Base-by-base conservation (phyloP, 176 grass and related monocot species). In the Hyparrhenia diplandra region DNA sequence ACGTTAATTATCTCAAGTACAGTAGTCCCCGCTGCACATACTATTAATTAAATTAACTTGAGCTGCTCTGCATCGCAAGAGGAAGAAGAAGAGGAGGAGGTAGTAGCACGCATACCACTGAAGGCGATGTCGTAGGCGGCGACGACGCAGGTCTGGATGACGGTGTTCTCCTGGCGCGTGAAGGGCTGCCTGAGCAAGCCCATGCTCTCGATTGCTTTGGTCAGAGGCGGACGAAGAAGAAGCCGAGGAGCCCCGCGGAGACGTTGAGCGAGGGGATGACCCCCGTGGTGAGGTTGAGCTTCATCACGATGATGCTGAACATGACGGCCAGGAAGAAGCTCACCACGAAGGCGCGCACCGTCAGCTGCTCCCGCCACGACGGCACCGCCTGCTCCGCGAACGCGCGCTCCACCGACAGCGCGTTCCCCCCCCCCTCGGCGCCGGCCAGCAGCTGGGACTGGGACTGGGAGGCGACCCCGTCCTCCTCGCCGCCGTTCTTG, bases 181-280 rank as follows among this genome's bases (percentile, higher is more conserved):
- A 97, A 97, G 21, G 91, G 90, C 82, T 67, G 72, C 57, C 18
- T 58, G 37, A 88, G 85, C 25, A 92, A 18, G 0, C 90, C 90
- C 3, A 82, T 25, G 40, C 73, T 54, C 76, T 94, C 89, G 74
- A 91, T 32, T 25, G 64, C 54, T 1, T 31, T 41, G 21, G 89
- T 94, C 91, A 97, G 64, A 90, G 16, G 71, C 84, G 81, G 47
- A 94, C 67, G 71, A 97, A 91, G 89, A 97, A 97, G 89, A 94
- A 97, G 29, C 91, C 85, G 28, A 97, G 89, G 51, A 97, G 85
- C 41, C 94, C 91, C 2, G 94, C 91, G 16, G 94, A 93, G 86
- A 94, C 85, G 88, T 97, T 97, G 61, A 97, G 89, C 17, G 91
- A 97, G 5, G 94, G 94, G n/a, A 97, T 84, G 87, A 97, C n/a